Base-by-base conservation (phyloP, 2,329 filamentous ascomycete genomes). In the Cercospora brassicicola region DNA sequence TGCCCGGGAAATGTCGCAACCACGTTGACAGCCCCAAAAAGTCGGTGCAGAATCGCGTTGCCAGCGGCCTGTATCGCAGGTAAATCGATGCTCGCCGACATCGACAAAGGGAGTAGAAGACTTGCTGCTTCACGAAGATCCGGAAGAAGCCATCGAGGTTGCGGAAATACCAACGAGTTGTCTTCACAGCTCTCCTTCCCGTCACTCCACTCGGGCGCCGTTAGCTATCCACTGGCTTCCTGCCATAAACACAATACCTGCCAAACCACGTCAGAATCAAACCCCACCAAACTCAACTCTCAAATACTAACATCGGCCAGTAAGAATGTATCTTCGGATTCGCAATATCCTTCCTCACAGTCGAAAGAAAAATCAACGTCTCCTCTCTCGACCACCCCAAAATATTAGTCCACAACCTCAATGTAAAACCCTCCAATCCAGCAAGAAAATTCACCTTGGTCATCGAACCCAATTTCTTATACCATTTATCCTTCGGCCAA, bases 391-490 rank as follows among this genome's bases (percentile, higher is more conserved):
- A 30, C 42, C 59, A 53, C 8, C 65, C 65, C n/a, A 67, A 56
- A 2, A 64, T 42, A 23, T 31, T 56, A 23, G 42, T 67, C 61
- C 60, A 67, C 30, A 64, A 31, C 26, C 65, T 15, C 15, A 67
- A 13, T 11, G 65, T 64, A 20, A 67, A 82, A 1, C 77, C 82
- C 67, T 82, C 80, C n/a, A 83, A 71, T 9, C 82, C 82, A 10
- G 79, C 76, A 28, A 74, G 71, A 20, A 72, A 69, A 45, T 71
- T 74, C 28, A 62, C 55, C 56, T 59, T 67, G 10, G 62, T 69
- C 61, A 62, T 64, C 59, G 36, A 39, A 1, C 72, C 72, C 11
- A 70, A 65, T 56, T 73, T 67, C 61, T 74, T 74, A 62, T 67
- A 67, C 42, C 61, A 62, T n/a, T 62, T 66, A 36, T 74, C 70